Evolutionary conservation across 2,329 filamentous ascomycete species (phyloP).

Genomic region (Pyricularia grisea): DNA sequence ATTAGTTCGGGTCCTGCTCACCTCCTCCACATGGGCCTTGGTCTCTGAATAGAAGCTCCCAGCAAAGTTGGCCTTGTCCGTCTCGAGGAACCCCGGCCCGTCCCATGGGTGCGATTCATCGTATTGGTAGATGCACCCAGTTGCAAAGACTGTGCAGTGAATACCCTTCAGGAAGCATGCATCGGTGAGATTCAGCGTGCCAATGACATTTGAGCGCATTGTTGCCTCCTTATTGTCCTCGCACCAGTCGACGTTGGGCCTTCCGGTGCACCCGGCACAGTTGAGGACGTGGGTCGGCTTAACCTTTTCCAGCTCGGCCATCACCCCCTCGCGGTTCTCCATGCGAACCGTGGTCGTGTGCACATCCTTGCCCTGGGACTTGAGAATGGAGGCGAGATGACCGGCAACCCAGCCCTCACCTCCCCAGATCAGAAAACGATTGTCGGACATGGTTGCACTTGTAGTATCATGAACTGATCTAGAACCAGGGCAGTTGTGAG

Average conservation of each 20-base stretch:
- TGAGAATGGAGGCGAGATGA: conserved; percentile 49
- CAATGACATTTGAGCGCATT: conserved; percentile 57
- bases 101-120: conserved; percentile 50
- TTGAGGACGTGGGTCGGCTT: conserved; percentile 60
- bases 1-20: conserved; percentile 21
- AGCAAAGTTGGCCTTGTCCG: conserved; percentile 53
- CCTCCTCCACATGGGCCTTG: conserved; percentile 56
- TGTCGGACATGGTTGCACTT: conserved; percentile 2
- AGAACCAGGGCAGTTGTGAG: neutral
- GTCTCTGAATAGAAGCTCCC: conserved; percentile 62
- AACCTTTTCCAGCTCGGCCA: conserved; percentile 44
- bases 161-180: conserved; percentile 48
- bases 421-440: conserved; percentile 53
- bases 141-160: conserved; percentile 58
- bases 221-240: conserved; percentile 61
- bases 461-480: neutral
- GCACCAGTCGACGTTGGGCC: conserved; percentile 63
- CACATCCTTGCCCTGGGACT: conserved; percentile 51
- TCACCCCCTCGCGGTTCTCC: conserved; percentile 51
- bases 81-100: conserved; percentile 51
- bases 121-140: conserved; percentile 59
- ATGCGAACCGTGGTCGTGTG: conserved; percentile 52
- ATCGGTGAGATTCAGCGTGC: conserved; percentile 54
- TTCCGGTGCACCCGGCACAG: conserved; percentile 55
- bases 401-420: conserved; percentile 53